phyloP scores from a whole-genome alignment of 2,329 filamentous ascomycete species.

The Lachnellula suecica region DNA sequence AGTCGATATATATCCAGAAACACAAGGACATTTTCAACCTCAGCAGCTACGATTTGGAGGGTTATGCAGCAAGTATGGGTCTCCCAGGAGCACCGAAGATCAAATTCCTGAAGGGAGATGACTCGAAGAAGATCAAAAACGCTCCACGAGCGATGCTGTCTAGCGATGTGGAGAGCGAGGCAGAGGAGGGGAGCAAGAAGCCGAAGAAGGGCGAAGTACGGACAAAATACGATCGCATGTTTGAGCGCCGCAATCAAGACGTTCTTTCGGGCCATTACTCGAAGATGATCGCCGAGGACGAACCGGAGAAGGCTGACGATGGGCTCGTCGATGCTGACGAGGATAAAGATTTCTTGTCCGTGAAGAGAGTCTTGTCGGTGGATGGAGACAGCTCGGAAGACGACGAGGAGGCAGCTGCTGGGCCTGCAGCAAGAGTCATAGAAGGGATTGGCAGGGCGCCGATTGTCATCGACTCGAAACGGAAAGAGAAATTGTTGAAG shows the following conservation, averaged over 20 bases:
- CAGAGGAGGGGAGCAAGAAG: slow-evolving; percentile 51
- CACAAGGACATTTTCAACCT: slow-evolving; percentile 92
- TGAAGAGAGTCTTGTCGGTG: slow-evolving; percentile 82
- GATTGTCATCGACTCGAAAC: slow-evolving; percentile 88
- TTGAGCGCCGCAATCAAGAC: slow-evolving; percentile 93
- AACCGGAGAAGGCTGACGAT: slow-evolving; percentile 41
- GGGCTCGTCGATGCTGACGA: slow-evolving; percentile 57
- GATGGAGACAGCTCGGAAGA: slow-evolving; percentile 52
- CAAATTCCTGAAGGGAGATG: slow-evolving; percentile 87
- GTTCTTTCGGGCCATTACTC: slow-evolving; percentile 92
- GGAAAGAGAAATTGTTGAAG: slow-evolving; percentile 89
- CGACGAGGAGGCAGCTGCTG: slow-evolving; percentile 41
- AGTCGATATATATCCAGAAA: slow-evolving; percentile 82
- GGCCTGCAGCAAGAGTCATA: slow-evolving; percentile 57
- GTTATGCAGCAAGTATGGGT: slow-evolving; percentile 80
- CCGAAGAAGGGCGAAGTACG: slow-evolving; percentile 70
- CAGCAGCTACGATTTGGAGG: slow-evolving; percentile 79
- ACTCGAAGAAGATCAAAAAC: slow-evolving; percentile 85
- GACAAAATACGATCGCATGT: slow-evolving; percentile 98
- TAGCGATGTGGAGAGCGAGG: slow-evolving; percentile 60
- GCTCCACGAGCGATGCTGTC: slow-evolving; percentile 68
- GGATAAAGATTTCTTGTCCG: slow-evolving; percentile 81
- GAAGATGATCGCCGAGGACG: slow-evolving; percentile 72
- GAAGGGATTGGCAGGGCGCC: slow-evolving; percentile 66
- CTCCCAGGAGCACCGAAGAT: slow-evolving; percentile 90